A percentile compares a stretch with the other conserved stretches of the same genome.
Conservation (phyloP, 768 basidiomycete species). For the Hygrocybe punicea region DNA sequence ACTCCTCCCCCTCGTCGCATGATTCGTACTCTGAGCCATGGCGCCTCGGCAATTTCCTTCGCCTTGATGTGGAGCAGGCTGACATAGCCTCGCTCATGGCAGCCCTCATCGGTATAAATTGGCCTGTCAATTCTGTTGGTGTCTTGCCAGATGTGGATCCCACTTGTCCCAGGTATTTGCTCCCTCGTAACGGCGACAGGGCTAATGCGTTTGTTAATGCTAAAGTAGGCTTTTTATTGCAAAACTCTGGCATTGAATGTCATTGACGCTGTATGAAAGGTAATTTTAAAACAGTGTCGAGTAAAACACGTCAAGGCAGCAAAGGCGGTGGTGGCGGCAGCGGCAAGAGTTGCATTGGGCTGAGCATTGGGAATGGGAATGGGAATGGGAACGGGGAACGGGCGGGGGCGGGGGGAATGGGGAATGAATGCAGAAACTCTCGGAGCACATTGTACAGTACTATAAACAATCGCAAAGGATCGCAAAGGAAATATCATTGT, state of each 20-base stretch:
- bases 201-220: conserved; percentile 62
- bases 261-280: conserved; percentile 29
- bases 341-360: no score
- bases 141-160: conserved; percentile 74
- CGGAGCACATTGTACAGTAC: no score
- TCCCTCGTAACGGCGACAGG: conserved; percentile 44
- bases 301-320: conserved; percentile 77
- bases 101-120: conserved; percentile 62
- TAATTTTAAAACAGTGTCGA: conserved; percentile 72
- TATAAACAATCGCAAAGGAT: no score
- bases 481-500: no score
- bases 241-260: not conserved
- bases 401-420: no score
- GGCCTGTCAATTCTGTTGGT: conserved; percentile 85
- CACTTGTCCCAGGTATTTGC: conserved; percentile 55
- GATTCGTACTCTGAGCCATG: conserved; percentile 68
- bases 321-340: no score
- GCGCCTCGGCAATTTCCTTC: conserved; percentile 53
- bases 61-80: conserved; percentile 80
- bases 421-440: no score
- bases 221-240: conserved; percentile 36
- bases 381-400: no score
- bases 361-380: no score
- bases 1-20: conserved; percentile 54
- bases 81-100: conserved; percentile 80